Evolutionary conservation across 768 basidiomycete genomes (phyloP), one percentile per base, ranked within the genome.

Genomic region (Leccinum rimulosum): DNA sequence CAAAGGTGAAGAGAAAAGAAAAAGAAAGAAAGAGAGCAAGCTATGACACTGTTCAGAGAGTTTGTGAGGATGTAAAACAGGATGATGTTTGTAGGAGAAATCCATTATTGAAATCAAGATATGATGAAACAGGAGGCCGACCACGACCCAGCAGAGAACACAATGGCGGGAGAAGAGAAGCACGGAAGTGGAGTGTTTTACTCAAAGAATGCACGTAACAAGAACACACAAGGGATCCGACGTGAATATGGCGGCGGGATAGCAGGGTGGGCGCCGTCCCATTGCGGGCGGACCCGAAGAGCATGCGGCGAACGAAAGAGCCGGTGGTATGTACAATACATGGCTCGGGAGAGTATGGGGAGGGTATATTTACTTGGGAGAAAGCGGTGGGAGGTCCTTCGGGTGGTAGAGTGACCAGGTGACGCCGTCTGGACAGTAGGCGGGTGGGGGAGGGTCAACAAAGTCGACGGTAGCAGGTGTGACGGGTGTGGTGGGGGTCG

Each of bases 391-490:
- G 7, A 51, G 35, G 12, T 38, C 60, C 31, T 61, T 65, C n/a
- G 52, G 25, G 14, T 55, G 54, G 52, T 60, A 58, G 15, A 50
- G 17, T 3, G 56, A 17, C 64, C 61, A 53, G 35, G 49, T 27
- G 7, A 49, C 3, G n/a, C 52, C 47, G 6, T 72, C 64, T 22
- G 54, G 61, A 35, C 59, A 59, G 43, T 72, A 73, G 2, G 61
- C 72, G 0, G 71, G 72, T 9, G 71, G 72, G 25, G 70, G 70
- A 9, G 59, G 60, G 12, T 71, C 72, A 35, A 73, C 50, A 12
- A 58, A 43, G 22, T 67, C 54, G 6, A 55, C 35, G 6, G 61
- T 49, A 1, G 33, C 33, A 7, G 56, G 51, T 3, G 63, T 56
- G 10, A 17, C 14, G 1, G 62, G 63, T 1, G 67, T 60, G 11